These are phyloP conservation scores for Meredithiella fracta DNA, from an alignment of 2,329 filamentous ascomycete species.

Conservation along the genomic window DNA sequence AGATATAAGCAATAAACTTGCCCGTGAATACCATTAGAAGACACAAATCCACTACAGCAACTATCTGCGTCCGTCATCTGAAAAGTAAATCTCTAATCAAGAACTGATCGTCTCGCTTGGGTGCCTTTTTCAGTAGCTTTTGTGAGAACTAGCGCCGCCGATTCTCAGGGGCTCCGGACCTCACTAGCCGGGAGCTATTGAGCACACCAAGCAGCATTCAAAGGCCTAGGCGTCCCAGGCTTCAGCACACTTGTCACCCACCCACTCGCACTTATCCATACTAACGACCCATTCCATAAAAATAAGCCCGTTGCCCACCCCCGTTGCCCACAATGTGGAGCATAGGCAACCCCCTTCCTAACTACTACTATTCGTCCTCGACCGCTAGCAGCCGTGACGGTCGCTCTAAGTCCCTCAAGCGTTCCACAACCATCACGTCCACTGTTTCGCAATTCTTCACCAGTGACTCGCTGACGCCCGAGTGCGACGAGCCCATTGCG, in stretches of 20 bases:
- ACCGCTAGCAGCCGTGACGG: slow-evolving; percentile 11
- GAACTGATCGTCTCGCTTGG: background rate
- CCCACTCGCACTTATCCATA: background rate
- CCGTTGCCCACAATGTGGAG: slow-evolving; percentile 12
- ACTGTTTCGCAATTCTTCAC: background rate
- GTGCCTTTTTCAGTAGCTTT: background rate
- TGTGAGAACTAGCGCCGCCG: background rate
- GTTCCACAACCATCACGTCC: slow-evolving; percentile 8
- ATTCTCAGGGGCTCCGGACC: background rate
- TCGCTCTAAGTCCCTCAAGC: slow-evolving; percentile 10
- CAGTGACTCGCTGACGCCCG: slow-evolving; percentile 8
- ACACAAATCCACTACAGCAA: too few relatives aligned
- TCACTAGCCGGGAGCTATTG: background rate
- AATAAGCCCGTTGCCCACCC: background rate
- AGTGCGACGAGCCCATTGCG: slow-evolving; percentile 7
- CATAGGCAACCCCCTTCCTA: slow-evolving; percentile 11
- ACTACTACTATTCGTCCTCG: slow-evolving; percentile 9
- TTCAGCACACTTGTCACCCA: background rate
- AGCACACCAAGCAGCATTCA: background rate
- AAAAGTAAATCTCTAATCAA: background rate
- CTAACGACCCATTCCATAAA: background rate
- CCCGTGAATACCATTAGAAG: too few relatives aligned
- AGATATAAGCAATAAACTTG: too few relatives aligned
- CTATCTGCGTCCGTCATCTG: too few relatives aligned
- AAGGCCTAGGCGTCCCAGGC: background rate